Evolutionary conservation across 768 basidiomycete species (phyloP).

Genomic region (Cyathus striatus): DNA sequence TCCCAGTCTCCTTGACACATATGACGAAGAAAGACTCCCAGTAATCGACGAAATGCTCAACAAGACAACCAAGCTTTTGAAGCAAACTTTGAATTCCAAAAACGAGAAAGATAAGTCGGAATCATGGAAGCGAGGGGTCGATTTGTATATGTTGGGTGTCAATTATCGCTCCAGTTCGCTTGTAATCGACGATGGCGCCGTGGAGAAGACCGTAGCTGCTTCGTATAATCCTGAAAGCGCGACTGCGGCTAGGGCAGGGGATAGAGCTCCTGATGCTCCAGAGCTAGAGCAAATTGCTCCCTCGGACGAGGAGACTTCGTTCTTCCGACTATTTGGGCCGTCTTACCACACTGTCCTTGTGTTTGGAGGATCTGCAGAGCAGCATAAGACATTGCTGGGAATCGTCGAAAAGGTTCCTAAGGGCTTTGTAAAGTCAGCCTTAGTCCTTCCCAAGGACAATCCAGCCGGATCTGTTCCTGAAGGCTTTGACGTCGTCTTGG

Average conservation of each 20-base stretch:
- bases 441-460: background rate
- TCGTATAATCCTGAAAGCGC: background rate
- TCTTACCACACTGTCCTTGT: background rate
- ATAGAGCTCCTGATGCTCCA: background rate
- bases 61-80: slow-evolving; percentile 23
- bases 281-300: background rate
- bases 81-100: slow-evolving; percentile 14
- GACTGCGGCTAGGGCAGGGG: background rate
- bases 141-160: slow-evolving; percentile 32
- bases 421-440: background rate
- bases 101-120: background rate
- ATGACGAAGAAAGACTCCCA: slow-evolving; percentile 38
- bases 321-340: background rate
- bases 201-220: background rate
- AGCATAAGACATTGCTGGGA: background rate
- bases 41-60: slow-evolving; percentile 41
- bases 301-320: background rate
- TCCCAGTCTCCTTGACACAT: slow-evolving; percentile 30
- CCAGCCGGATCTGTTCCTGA: slow-evolving; percentile 5
- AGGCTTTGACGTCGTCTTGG: slow-evolving; percentile 6
- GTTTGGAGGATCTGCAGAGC: background rate
- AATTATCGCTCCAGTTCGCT: slow-evolving; percentile 41
- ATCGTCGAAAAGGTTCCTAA: background rate
- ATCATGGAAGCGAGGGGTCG: slow-evolving; percentile 9
- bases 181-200: slow-evolving; percentile 22